A percentile compares a stretch with the other conserved stretches of the same genome.
phyloP scores from a whole-genome alignment of 2,329 filamentous ascomycete species.

The Penicillium sp. region DNA sequence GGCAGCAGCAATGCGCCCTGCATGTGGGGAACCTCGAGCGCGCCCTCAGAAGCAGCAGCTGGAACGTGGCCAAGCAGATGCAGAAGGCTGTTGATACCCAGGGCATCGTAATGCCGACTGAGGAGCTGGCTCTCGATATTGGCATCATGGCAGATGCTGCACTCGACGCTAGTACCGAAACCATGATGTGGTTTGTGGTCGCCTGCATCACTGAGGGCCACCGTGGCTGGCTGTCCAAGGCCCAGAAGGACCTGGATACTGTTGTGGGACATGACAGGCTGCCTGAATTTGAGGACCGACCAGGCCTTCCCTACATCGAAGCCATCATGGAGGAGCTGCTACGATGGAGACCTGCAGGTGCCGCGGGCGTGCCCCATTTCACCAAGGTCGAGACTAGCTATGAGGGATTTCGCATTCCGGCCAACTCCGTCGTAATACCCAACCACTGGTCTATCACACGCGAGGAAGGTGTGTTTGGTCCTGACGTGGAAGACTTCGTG shows the following conservation, averaged over 20 bases:
- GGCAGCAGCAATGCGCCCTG: slow-evolving; percentile 18
- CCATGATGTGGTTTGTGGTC: slow-evolving; percentile 46
- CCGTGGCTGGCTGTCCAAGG: slow-evolving; percentile 34
- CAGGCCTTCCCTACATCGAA: slow-evolving; percentile 24
- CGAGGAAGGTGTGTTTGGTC: slow-evolving; percentile 34
- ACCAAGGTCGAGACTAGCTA: slow-evolving; percentile 46
- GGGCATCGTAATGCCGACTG: slow-evolving; percentile 35
- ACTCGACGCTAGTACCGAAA: slow-evolving; percentile 46
- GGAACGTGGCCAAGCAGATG: slow-evolving; percentile 27
- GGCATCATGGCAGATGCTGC: slow-evolving; percentile 47
- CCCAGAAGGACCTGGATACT: slow-evolving; percentile 35
- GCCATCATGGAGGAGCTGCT: slow-evolving; percentile 28
- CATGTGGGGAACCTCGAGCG: slow-evolving; percentile 18
- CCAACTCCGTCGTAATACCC: slow-evolving; percentile 43
- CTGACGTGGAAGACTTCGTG: slow-evolving; percentile 24
- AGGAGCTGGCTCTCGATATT: slow-evolving; percentile 44
- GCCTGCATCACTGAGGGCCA: slow-evolving; percentile 37
- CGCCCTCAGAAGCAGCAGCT: slow-evolving; percentile 15
- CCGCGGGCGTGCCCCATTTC: slow-evolving; percentile 45
- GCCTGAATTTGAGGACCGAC: slow-evolving; percentile 25
- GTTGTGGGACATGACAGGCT: slow-evolving; percentile 29
- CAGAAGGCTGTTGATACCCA: slow-evolving; percentile 35
- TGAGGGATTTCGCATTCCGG: slow-evolving; percentile 47
- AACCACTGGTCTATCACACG: slow-evolving; percentile 43
- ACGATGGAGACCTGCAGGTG: slow-evolving; percentile 32